These are phyloP conservation scores for Phytophthora chlamydospora DNA, from an alignment of 352 stramenopile genomes.

Conservation along the genomic window DNA sequence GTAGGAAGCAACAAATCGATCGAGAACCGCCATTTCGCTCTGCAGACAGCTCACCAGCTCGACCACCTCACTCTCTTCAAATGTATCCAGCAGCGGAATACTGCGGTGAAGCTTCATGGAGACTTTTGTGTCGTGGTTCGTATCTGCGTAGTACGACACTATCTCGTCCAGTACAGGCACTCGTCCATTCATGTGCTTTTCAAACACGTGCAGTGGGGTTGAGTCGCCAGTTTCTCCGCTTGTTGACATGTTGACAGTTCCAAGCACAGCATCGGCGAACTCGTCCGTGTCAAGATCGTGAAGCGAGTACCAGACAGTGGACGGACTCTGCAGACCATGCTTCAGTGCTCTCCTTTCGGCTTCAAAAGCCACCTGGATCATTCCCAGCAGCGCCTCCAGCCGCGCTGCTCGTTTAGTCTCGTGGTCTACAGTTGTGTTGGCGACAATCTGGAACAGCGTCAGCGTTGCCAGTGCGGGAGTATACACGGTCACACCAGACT, in stretches of 20 bases:
- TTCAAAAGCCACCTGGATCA: conserved; percentile 49
- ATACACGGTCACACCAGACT: conserved; percentile 70
- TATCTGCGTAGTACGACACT: conserved; percentile 53
- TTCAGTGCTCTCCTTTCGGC: conserved; percentile 46
- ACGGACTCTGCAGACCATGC: conserved; percentile 56
- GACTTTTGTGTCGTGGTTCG: conserved; percentile 34
- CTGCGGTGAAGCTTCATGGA: conserved; percentile 32
- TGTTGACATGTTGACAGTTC: conserved; percentile 45
- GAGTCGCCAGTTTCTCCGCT: conserved; percentile 14
- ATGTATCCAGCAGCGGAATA: conserved; percentile 33
- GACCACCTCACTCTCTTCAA: conserved; percentile 44
- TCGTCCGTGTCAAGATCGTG: conserved; percentile 60
- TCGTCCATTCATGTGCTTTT: conserved; percentile 31
- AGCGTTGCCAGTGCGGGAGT: conserved; percentile 46
- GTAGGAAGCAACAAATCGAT: conserved; percentile 38
- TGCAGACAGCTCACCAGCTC: conserved; percentile 34
- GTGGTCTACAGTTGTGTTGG: conserved; percentile 10
- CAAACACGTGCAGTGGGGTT: conserved; percentile 41
- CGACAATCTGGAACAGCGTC: conserved; percentile 33
- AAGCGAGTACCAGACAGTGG: conserved; percentile 64
- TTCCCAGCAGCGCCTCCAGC: conserved; percentile 35
- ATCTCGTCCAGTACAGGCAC: conserved; percentile 37
- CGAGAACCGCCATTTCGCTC: conserved; percentile 34
- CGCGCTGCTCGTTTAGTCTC: conserved; percentile 37
- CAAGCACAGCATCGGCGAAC: conserved; percentile 60